Evolutionary conservation across 306 rosid genomes (phyloP), one percentile per base, ranked within the genome.

Genomic region (Pyrus communis): DNA sequence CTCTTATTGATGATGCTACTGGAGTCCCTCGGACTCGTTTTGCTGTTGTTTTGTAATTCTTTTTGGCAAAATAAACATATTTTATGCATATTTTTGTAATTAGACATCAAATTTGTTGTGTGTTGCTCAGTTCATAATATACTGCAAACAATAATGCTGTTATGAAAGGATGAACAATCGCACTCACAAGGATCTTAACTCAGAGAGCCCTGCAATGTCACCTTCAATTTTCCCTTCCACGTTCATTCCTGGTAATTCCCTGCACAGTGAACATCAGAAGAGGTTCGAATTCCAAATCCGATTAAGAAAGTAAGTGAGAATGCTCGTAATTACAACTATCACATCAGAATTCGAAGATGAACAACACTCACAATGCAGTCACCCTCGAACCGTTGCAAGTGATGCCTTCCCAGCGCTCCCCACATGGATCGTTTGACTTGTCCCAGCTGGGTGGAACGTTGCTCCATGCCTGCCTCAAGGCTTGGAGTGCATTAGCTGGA

Each of bases 371-470:
- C 99, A 95, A 73, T 74, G 97, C 90, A 46, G 96, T 95, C 75
- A 95, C 90, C 65, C 97, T 89, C 42, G 93, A 84, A 80, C 68
- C 80, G 83, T 71, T 87, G 93, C 99, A 95, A 22, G 78, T 83
- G 43, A 95, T 88, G 85, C 99, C 99, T 40, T 95, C 99, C 99
- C 99, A 95, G 5, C 83, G 84, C 60, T 75, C 75, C 80, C 87
- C 92, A 87, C 97, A 92, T 2, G 96, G 96, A 77, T 95, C 96
- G 55, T 74, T 46, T 73, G 99, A 88, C 60, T 67, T 77, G 76
- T 75, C 88, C 99, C 99, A 95, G 84, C 88, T 89, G 27, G 97
- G 97, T 54, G 99, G 99, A 76, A 89, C 66, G 61, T 87, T 85
- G 74, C 71, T 27, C 97, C 97, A 92, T 57, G 64, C 21, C 25